Conservation (phyloP, 2,329 filamentous ascomycete genomes). For the Thermothelomyces thermophilus region DNA sequence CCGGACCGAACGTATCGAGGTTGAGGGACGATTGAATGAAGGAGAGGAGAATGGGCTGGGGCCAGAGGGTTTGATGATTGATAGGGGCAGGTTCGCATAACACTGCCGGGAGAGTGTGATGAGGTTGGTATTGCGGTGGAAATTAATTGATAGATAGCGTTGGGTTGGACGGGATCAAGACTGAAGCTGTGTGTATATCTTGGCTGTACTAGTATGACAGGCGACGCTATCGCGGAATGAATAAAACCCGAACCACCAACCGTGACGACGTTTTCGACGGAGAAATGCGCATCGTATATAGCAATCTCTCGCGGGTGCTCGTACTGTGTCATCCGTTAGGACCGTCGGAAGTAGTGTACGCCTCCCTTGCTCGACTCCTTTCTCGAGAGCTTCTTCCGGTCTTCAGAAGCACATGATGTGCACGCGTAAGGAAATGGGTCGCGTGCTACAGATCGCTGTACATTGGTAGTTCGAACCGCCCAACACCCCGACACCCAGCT, state of each 20-base stretch:
- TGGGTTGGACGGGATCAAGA: background rate
- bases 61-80: background rate
- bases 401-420: too few species aligned
- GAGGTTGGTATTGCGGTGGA: background rate
- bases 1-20: constrained; percentile 44
- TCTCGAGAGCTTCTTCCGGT: too few species aligned
- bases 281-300: too few species aligned
- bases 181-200: background rate
- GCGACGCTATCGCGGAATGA: background rate
- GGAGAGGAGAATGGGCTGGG: background rate
- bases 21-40: constrained; percentile 24
- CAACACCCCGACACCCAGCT: too few species aligned
- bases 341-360: too few species aligned
- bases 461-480: too few species aligned
- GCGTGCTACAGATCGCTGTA: too few species aligned
- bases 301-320: too few species aligned
- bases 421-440: too few species aligned
- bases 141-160: background rate
- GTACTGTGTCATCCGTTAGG: background rate
- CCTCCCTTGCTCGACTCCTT: too few species aligned
- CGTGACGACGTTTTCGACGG: too few species aligned
- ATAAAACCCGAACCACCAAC: background rate
- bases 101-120: background rate
- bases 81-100: background rate
- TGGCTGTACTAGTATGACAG: constrained; percentile 1